Percentiles rank a stretch among this genome's conserved stretches.
phyloP scores from a whole-genome alignment of 495 filamentous ascomycete genomes.

The Aspergillus diversus region DNA sequence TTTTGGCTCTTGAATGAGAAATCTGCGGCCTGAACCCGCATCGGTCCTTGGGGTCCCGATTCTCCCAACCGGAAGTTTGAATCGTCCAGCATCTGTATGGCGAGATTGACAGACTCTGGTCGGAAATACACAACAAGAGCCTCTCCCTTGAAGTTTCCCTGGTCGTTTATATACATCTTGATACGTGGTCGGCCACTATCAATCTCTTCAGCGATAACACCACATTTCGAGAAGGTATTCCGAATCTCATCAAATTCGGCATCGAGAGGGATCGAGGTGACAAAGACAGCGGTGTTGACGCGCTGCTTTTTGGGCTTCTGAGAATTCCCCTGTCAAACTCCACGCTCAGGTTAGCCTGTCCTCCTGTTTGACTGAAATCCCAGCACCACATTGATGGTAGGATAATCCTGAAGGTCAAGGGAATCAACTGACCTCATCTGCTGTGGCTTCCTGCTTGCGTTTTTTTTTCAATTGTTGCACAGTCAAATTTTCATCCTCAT shows the following conservation, averaged over 20 bases:
- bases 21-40: constrained; percentile 85
- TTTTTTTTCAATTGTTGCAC: constrained; percentile 71
- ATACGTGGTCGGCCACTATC: constrained; percentile 83
- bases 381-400: not conserved
- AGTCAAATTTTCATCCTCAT: constrained; percentile 60
- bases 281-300: constrained; percentile 88
- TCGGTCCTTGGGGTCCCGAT: constrained; percentile 58
- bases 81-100: constrained; percentile 91
- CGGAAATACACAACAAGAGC: constrained; percentile 93
- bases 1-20: constrained; percentile 81
- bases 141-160: constrained; percentile 89
- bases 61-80: constrained; percentile 75
- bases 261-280: constrained; percentile 82
- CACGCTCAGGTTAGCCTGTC: constrained; percentile 10
- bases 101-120: constrained; percentile 84
- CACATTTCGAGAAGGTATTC: constrained; percentile 81
- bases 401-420: not conserved
- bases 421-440: constrained; percentile 58
- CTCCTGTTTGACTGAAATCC: not conserved
- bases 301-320: constrained; percentile 66
- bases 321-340: constrained; percentile 30
- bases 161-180: constrained; percentile 86
- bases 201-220: constrained; percentile 92
- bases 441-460: constrained; percentile 60
- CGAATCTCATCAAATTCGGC: constrained; percentile 77